Percentiles rank a stretch among this genome's conserved stretches.
phyloP scores from a whole-genome alignment of 1,284 basidiomycete species.

The Psilocybe mexicana region DNA sequence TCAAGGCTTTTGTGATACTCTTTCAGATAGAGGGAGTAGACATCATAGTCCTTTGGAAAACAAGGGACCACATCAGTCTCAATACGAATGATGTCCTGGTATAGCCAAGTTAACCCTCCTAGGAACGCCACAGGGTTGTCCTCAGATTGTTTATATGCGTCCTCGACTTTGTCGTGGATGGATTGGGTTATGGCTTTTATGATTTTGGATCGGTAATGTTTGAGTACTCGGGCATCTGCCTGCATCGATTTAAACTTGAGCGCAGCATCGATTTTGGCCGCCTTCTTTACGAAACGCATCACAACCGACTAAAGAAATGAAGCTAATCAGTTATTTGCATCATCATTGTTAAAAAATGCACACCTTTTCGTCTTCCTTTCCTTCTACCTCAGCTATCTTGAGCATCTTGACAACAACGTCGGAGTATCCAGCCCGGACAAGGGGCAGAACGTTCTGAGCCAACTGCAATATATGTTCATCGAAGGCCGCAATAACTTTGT shows the following conservation, averaged over 20 bases:
- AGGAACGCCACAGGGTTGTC: conserved; percentile 76
- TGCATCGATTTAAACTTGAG: conserved; percentile 91
- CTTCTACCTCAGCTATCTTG: conserved; percentile 95
- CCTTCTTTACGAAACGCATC: conserved; percentile 92
- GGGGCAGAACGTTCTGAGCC: conserved; percentile 75
- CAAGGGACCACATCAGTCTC: conserved; percentile 86
- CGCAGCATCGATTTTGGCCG: conserved; percentile 85
- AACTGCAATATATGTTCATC: conserved; percentile 86
- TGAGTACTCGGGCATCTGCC: conserved; percentile 91
- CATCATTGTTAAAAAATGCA: conserved; percentile 8
- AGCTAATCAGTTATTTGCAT: conserved; percentile 4
- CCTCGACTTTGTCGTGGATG: conserved; percentile 75
- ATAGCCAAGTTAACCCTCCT: conserved; percentile 86
- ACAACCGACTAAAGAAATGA: conserved; percentile 70
- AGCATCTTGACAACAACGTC: conserved; percentile 89
- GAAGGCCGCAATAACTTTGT: conserved; percentile 80
- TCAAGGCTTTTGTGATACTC: conserved; percentile 94
- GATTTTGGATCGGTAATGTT: conserved; percentile 94
- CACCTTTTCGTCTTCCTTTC: conserved; percentile 93
- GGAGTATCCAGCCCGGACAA: conserved; percentile 79
- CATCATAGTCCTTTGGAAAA: conserved; percentile 92
- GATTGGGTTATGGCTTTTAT: conserved; percentile 80
- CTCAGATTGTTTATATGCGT: conserved; percentile 64
- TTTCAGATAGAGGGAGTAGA: conserved; percentile 82
- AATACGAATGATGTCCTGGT: conserved; percentile 91